phyloP scores from a whole-genome alignment of 2,329 filamentous ascomycete genomes.

The Ceratocystiopsis brevicomis region DNA sequence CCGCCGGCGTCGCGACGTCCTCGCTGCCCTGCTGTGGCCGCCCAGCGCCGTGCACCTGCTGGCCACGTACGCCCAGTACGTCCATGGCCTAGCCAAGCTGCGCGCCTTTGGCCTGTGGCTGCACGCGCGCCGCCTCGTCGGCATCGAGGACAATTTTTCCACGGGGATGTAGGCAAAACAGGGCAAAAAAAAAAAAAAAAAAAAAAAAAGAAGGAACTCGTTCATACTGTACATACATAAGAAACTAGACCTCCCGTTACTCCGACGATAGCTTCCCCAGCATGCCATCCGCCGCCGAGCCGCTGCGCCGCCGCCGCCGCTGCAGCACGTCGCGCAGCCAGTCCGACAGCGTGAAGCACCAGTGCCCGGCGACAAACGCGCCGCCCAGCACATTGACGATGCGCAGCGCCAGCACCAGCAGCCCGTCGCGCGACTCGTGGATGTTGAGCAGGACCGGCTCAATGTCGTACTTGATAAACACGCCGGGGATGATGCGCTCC shows the following conservation, averaged over 20 bases:
- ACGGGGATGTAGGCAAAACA: background rate
- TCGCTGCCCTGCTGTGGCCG: slow-evolving; percentile 29
- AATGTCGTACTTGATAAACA: slow-evolving; percentile 98
- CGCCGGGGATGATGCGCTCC: slow-evolving; percentile 59
- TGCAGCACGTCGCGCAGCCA: slow-evolving; percentile 45
- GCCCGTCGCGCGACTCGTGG: slow-evolving; percentile 57
- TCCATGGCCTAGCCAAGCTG: slow-evolving; percentile 43
- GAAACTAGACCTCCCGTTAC: background rate
- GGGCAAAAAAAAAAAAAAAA: slow-evolving; percentile 1
- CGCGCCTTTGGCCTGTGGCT: slow-evolving; percentile 45
- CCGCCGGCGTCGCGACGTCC: slow-evolving; percentile 15
- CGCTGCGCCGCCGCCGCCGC: slow-evolving; percentile 24
- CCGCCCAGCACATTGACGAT: slow-evolving; percentile 82
- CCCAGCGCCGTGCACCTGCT: slow-evolving; percentile 34
- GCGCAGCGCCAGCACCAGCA: slow-evolving; percentile 59
- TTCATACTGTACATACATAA: background rate
- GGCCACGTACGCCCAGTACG: slow-evolving; percentile 36
- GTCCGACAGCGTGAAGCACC: slow-evolving; percentile 71
- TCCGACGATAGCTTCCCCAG: slow-evolving; percentile 27
- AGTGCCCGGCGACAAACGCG: slow-evolving; percentile 82
- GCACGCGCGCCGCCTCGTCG: slow-evolving; percentile 29
- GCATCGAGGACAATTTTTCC: slow-evolving; percentile 8
- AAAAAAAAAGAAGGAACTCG: background rate
- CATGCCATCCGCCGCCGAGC: slow-evolving; percentile 22
- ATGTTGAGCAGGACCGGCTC: slow-evolving; percentile 83